A percentile compares a stretch with the other conserved stretches of the same genome.
Evolutionary conservation across 2,329 filamentous ascomycete species (phyloP).

Genomic region (Lasiodiplodia hormozganensis): DNA sequence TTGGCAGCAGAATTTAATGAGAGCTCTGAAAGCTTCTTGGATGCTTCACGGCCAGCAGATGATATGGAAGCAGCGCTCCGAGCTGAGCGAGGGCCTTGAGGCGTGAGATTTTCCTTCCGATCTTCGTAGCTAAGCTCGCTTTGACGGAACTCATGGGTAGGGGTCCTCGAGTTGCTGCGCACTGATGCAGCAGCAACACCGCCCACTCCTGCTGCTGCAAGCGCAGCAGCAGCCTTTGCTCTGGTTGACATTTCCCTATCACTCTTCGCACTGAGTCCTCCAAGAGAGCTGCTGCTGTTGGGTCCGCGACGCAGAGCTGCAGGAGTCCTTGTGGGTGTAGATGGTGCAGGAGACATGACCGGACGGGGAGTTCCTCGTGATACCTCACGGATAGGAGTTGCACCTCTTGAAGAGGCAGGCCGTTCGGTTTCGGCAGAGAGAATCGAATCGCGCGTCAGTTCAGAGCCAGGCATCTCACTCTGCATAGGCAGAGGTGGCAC

Average conservation of each 20-base stretch:
- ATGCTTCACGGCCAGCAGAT: slow-evolving; percentile 66
- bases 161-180: slow-evolving; percentile 60
- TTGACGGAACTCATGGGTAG: slow-evolving; percentile 53
- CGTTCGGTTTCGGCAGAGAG: slow-evolving; percentile 80
- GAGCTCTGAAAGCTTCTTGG: slow-evolving; percentile 58
- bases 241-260: slow-evolving; percentile 53
- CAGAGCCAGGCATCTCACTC: slow-evolving; percentile 85
- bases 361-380: slow-evolving; percentile 61
- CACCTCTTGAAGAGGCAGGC: slow-evolving; percentile 67
- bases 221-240: slow-evolving; percentile 37
- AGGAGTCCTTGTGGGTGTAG: slow-evolving; percentile 59
- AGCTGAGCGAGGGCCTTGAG: slow-evolving; percentile 58
- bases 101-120: slow-evolving; percentile 30
- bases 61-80: slow-evolving; percentile 58
- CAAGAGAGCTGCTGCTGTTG: slow-evolving; percentile 62
- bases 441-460: slow-evolving; percentile 87
- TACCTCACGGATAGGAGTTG: slow-evolving; percentile 68
- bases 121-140: slow-evolving; percentile 7
- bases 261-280: slow-evolving; percentile 55
- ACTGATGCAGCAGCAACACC: slow-evolving; percentile 54
- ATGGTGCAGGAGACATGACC: slow-evolving; percentile 65
- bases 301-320: slow-evolving; percentile 24
- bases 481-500: slow-evolving; percentile 86
- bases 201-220: slow-evolving; percentile 48
- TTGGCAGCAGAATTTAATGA: slow-evolving; percentile 68